Base-by-base conservation (phyloP, 148 eudicot genomes). In the Suaeda aralocaspica region DNA sequence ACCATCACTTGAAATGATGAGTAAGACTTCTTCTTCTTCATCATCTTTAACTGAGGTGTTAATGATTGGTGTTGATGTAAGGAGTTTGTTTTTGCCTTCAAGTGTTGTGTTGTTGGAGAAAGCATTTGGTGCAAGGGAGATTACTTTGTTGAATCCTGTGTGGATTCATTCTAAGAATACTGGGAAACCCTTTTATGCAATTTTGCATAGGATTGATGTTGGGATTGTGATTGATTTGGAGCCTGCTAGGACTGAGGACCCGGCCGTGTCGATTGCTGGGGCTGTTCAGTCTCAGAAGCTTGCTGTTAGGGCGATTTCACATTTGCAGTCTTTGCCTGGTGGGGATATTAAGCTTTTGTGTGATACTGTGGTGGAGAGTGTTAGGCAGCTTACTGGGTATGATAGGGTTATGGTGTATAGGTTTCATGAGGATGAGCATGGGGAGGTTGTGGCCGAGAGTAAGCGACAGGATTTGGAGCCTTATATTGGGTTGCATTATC, bases 401-500 rank as follows among this genome's bases (percentile, higher is more conserved):
- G 99, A 94, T 30, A 66, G 99, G 73, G 97, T 94, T 56, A 94
- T 94, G 99, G 97, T 91, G 52, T 94, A 94, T 45, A 94, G 76
- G 83, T 94, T 94, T 73, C 99, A 94, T 72, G 99, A 94, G 45
- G 99, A 94, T 78, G 99, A 94, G 76, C 97, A 94, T 74, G 99
- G 99, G 18, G 99, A 94, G 81, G 97, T 94, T 72, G 79, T 89
- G 71, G 80, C 99, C 11, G 99, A 94, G 85, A 80, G 87, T 62
- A 91, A 81, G 76, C 70, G 85, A 58, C 39, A 84, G 0, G 97
- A 89, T 73, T 86, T 94, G 53, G 97, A 91, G 74, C 97, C 99
- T 0, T 94, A 89, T 68, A 68, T 91, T 15, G 99, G 99, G 18
- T 77, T 94, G 73, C 99, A 91, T 83, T 94, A 94, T 75, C 99